Conservation (phyloP, 768 basidiomycete species). For the Auriculariales sp. region DNA sequence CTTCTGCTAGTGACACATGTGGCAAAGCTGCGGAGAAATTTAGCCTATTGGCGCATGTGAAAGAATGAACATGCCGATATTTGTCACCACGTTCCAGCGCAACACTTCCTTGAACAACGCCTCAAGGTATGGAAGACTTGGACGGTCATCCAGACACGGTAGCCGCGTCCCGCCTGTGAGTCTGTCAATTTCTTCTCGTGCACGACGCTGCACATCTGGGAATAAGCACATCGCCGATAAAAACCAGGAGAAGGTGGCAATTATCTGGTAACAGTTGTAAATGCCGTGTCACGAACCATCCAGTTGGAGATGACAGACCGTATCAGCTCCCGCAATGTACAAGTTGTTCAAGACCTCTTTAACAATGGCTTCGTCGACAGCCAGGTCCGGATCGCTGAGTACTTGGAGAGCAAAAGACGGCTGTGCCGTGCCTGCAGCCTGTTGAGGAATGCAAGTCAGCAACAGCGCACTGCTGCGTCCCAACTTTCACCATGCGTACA, state of each 20-base stretch:
- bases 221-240: slow-evolving; percentile 26
- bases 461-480: not conserved
- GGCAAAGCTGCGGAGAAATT: not conserved
- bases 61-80: not conserved
- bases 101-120: slow-evolving; percentile 13
- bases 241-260: slow-evolving; percentile 35
- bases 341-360: not conserved
- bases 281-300: not conserved
- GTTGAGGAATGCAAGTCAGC: not conserved
- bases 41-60: not conserved
- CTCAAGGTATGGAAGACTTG: slow-evolving; percentile 11
- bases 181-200: slow-evolving; percentile 15
- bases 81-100: slow-evolving; percentile 12
- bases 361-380: not conserved
- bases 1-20: slow-evolving; percentile 5
- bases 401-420: not conserved
- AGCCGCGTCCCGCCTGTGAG: slow-evolving; percentile 8
- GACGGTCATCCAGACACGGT: slow-evolving; percentile 13
- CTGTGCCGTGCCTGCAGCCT: not conserved
- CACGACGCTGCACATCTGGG: slow-evolving; percentile 11
- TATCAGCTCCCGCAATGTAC: not conserved
- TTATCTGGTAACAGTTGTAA: not conserved
- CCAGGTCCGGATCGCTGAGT: not conserved
- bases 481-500: not conserved
- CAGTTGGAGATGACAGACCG: not conserved